Evolutionary conservation across 805 yeast species (phyloP), one percentile per base, ranked within the genome.

Genomic region (Candida verbasci): DNA sequence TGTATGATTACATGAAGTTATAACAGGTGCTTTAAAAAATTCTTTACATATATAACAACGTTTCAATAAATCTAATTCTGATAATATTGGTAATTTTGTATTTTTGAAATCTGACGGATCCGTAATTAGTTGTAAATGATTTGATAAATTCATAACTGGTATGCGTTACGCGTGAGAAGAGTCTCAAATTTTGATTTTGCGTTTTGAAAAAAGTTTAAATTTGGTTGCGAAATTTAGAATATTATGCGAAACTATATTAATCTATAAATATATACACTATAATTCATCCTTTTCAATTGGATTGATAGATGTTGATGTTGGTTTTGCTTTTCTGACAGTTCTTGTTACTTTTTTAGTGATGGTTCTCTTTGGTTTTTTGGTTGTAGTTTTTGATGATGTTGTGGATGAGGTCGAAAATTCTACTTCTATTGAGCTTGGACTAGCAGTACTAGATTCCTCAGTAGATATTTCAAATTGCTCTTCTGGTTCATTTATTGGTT

Each of bases 1-100:
- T 1, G 89, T 80, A 56, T 89, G 97, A 24, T 85, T 82, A 63
- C 97, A 89, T 2, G 82, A 73, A 1, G 96, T 85, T 29, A 83
- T 60, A 24, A 86, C 86, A 1, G 97, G 96, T 0, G 89, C 84
- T 22, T 62, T 71, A 37, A 85, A 66, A 44, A 82, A 76, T 42
- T 87, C 96, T 49, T 88, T 86, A 58, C 97, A 89, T 8, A 89
- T 83, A 48, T 83, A 88, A 53, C 97, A 89, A 50, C 95, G 55
- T 34, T 87, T 64, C 17, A 81, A 63, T 2, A 86, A 68, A 44
- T 89, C 96, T 2, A 89, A 59, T 34, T 72, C 79, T 2, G 68
- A 48, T 3, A 86, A 55, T 12, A 55, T 59, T 3, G 94, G 88
- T 6, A 81, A 50, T 12, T 50, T 47, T 1, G 88, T 74, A 2